Percentiles rank a stretch among this genome's conserved stretches.
Conservation (phyloP, 257 asterid species). For the Pogostemon cablin region DNA sequence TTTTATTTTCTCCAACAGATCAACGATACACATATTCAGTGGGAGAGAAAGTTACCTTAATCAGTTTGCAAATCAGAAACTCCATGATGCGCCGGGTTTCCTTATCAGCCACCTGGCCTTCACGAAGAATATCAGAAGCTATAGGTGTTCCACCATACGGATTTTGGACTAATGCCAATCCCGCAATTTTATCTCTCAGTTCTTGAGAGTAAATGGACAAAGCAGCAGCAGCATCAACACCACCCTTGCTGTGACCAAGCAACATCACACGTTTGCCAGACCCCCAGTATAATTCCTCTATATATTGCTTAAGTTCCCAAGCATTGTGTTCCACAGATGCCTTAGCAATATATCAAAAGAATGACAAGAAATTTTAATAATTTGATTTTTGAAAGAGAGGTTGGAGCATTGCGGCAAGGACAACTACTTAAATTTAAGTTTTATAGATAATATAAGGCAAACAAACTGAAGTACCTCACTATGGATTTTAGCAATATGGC, state of each 20-base stretch:
- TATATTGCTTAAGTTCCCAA: slow-evolving; percentile 86
- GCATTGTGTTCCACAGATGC: slow-evolving; percentile 94
- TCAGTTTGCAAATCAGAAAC: slow-evolving; percentile 74
- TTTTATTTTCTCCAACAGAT: slow-evolving; percentile 7
- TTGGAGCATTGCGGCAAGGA: background rate
- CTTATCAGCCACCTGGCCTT: slow-evolving; percentile 88
- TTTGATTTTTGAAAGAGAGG: slow-evolving; percentile 12
- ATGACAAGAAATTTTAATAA: slow-evolving; percentile 11
- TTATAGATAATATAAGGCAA: background rate
- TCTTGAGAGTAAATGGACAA: slow-evolving; percentile 73
- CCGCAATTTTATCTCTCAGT: slow-evolving; percentile 77
- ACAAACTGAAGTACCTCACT: slow-evolving; percentile 62
- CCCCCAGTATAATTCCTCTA: slow-evolving; percentile 96
- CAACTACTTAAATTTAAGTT: background rate
- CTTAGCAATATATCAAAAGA: slow-evolving; percentile 40
- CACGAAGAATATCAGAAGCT: slow-evolving; percentile 93
- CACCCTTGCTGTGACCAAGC: slow-evolving; percentile 98
- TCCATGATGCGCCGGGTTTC: slow-evolving; percentile 88
- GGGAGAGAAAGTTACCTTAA: slow-evolving; percentile 61
- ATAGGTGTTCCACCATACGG: slow-evolving; percentile 92
- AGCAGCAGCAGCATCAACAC: slow-evolving; percentile 98
- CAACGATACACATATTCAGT: background rate
- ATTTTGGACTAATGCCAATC: slow-evolving; percentile 90
- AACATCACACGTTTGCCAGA: slow-evolving; percentile 85
- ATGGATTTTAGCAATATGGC: slow-evolving; percentile 92